Evolutionary conservation across 345 rosid species (phyloP), one percentile per base, ranked within the genome.

Genomic region (Angophora floribunda): DNA sequence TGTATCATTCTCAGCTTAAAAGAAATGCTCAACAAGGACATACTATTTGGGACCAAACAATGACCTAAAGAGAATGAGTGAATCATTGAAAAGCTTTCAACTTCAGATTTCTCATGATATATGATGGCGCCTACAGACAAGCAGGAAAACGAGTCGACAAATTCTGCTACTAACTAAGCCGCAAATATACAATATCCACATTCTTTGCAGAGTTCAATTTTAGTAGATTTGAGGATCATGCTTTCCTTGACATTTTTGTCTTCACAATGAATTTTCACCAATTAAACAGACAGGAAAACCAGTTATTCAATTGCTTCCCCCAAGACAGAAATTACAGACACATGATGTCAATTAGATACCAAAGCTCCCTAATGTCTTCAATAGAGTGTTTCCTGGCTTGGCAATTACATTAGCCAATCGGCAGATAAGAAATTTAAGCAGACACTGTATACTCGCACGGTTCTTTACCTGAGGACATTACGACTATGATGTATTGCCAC

Each of bases 401-500:
- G 13, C 84, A 3, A 75, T 75, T 75, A 75, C 15, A 75, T 3
- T 41, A 75, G 49, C 82, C 13, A 12, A 36, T 75, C 47, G 2
- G 4, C 28, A 0, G 15, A 41, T 41, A 19, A 6, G 28, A 19
- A 41, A 41, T 36, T 75, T 21, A 75, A 75, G 84, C 49, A 36
- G 84, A 32, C 5, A 70, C 80, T 32, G 80, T 8, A 70, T 19
- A 19, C 45, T 32, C 9, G 45, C 85, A 30, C 55, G 14, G 79
- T 47, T 63, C 26, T 82, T 28, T 88, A 98, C 99, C 99, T 91
- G 99, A 94, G 87, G 99, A 94, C 91, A 96, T 88, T 86, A 98
- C 98, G 86, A 96, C 92, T 70, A 98, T 98, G 30, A 97, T 93
- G 92, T 95, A 97, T 91, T 97, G 99, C 99, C 99, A 98, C 85